A percentile compares a stretch with the other conserved stretches of the same genome.
phyloP scores from a whole-genome alignment of 2,329 filamentous ascomycete species.

The Byssochlamys sp. region DNA sequence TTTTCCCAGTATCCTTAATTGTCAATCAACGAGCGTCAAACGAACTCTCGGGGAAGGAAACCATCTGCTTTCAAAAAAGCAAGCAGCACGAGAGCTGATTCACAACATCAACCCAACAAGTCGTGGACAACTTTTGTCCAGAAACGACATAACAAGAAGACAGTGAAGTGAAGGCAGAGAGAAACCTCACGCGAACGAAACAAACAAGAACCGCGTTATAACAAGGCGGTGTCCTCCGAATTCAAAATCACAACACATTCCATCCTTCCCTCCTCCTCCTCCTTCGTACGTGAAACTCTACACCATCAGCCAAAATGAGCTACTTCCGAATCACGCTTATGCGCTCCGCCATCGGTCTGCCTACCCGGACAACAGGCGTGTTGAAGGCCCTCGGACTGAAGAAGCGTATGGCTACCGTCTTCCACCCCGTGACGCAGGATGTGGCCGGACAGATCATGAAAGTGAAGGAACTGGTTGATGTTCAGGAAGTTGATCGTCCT shows the following conservation, averaged over 20 bases:
- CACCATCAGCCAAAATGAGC: constrained; percentile 44
- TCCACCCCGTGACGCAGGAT: constrained; percentile 71
- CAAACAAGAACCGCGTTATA: not conserved
- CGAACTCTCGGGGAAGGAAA: not conserved
- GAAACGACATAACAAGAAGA: not conserved
- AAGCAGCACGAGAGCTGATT: not conserved
- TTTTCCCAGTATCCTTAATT: not conserved
- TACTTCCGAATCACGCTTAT: constrained; percentile 88
- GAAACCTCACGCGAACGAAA: not conserved
- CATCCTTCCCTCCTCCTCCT: not conserved
- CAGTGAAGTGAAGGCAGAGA: not conserved
- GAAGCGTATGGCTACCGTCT: constrained; percentile 76
- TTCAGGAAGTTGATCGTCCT: constrained; percentile 62
- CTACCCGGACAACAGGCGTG: constrained; percentile 66
- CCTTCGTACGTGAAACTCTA: constrained; percentile 1
- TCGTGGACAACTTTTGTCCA: not conserved
- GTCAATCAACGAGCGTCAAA: not conserved
- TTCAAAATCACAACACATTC: not conserved
- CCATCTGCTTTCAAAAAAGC: not conserved
- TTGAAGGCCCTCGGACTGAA: constrained; percentile 77
- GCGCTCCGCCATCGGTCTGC: constrained; percentile 81
- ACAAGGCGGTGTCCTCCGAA: not conserved
- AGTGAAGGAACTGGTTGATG: constrained; percentile 82
- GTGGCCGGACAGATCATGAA: constrained; percentile 85
- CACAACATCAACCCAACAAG: not conserved